Conservation (phyloP, 495 filamentous ascomycete species). For the Achaetomiella virescens region DNA sequence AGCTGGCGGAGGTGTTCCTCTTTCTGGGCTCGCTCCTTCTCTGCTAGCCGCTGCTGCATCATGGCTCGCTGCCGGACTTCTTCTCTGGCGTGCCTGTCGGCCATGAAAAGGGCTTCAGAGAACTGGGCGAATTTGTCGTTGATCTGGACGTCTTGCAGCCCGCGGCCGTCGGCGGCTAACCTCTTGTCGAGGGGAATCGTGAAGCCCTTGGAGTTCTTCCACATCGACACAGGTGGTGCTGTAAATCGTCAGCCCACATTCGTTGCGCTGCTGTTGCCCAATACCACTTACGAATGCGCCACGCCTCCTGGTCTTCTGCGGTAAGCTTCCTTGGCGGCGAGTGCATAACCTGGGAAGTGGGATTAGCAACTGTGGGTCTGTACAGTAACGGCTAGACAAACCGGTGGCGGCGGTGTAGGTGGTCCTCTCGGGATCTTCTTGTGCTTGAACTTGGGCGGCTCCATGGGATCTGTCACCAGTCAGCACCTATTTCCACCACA, state of each 20-base stretch:
- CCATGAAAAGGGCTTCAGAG: constrained; percentile 86
- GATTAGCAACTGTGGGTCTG: background rate
- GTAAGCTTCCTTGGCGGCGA: constrained; percentile 92
- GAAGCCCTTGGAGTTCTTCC: constrained; percentile 99
- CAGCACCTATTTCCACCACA: background rate
- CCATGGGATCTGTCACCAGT: constrained; percentile 71
- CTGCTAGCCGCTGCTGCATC: constrained; percentile 95
- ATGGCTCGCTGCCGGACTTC: constrained; percentile 86
- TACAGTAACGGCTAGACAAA: background rate
- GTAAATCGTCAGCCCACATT: background rate
- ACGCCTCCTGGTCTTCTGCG: constrained; percentile 93
- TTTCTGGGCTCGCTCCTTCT: constrained; percentile 91
- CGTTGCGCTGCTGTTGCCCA: background rate
- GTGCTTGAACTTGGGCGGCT: constrained; percentile 96
- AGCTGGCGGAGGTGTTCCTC: constrained; percentile 87
- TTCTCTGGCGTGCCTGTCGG: constrained; percentile 89
- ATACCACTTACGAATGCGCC: constrained; percentile 59
- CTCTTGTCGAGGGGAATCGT: constrained; percentile 96
- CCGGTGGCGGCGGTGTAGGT: constrained; percentile 82
- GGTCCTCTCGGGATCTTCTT: constrained; percentile 97
- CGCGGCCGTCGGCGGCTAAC: constrained; percentile 89
- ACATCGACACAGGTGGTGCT: constrained; percentile 86
- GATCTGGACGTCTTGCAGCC: constrained; percentile 89
- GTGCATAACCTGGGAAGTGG: constrained; percentile 60
- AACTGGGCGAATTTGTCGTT: constrained; percentile 99